Percentiles rank a stretch among this genome's conserved stretches.
These are phyloP conservation scores for Simmondsia chinensis DNA, from an alignment of 148 eudicot species.

Conservation along the genomic window DNA sequence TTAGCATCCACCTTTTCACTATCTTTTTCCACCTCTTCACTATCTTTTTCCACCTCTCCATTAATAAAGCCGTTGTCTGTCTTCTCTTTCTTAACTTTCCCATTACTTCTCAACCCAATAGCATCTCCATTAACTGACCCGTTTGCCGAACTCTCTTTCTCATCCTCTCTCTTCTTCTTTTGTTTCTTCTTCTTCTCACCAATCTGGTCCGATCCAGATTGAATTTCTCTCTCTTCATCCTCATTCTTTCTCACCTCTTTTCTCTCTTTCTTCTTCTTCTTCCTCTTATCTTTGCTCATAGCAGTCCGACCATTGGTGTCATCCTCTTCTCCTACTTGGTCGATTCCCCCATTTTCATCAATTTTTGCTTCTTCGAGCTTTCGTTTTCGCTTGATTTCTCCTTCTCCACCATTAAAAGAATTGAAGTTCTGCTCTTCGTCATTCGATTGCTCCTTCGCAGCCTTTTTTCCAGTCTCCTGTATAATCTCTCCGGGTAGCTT, in stretches of 20 bases:
- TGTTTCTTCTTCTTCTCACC: slow-evolving; percentile 1
- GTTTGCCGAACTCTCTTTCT: slow-evolving; percentile 5
- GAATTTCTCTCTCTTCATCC: slow-evolving; percentile 23
- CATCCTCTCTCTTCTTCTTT: slow-evolving; percentile 10
- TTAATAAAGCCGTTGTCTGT: slow-evolving; percentile 1
- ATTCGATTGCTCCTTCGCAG: too few relatives aligned
- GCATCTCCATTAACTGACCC: slow-evolving; percentile 13
- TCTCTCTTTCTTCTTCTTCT: slow-evolving; percentile 6
- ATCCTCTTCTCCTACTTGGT: slow-evolving; percentile 10
- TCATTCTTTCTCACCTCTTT: slow-evolving; percentile 9
- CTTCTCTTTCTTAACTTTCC: slow-evolving; percentile 20
- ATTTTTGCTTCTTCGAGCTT: slow-evolving; percentile 29
- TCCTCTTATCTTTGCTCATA: slow-evolving; percentile 32
- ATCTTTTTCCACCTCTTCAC: not conserved
- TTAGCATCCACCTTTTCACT: not conserved
- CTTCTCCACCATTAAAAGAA: slow-evolving; percentile 25
- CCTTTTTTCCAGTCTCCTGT: too few relatives aligned
- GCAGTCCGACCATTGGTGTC: too few relatives aligned
- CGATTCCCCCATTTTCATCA: not conserved
- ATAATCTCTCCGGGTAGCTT: too few relatives aligned
- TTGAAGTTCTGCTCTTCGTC: too few relatives aligned
- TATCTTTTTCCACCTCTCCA: slow-evolving; percentile 9
- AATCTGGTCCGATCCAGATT: too few relatives aligned
- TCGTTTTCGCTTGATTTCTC: slow-evolving; percentile 37
- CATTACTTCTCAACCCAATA: slow-evolving; percentile 10